Conservation (phyloP, 1,284 basidiomycete species). For the Pseudozyma sp. region DNA sequence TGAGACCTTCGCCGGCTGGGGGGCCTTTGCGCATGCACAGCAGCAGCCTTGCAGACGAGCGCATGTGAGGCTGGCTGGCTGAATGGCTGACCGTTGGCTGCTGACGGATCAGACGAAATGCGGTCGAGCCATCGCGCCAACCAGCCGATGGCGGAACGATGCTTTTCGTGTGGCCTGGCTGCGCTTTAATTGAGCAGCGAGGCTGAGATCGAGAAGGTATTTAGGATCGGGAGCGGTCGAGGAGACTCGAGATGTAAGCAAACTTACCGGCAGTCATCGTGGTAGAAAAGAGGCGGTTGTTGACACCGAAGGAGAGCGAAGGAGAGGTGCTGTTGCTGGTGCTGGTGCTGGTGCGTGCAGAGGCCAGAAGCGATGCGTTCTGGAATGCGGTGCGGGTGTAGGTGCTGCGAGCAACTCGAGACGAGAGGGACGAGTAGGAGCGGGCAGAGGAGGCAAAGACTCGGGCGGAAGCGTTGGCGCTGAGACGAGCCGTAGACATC, state of each 20-base stretch:
- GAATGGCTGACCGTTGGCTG: slow-evolving; percentile 2
- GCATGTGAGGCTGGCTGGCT: background rate
- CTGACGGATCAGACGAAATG: background rate
- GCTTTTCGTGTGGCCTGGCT: background rate
- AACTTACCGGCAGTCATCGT: slow-evolving; percentile 47
- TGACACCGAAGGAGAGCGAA: background rate
- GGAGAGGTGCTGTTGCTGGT: background rate
- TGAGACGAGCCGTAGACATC: slow-evolving; percentile 47
- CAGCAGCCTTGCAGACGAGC: background rate
- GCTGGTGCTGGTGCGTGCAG: slow-evolving; percentile 20
- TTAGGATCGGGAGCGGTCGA: too few species aligned
- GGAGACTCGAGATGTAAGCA: background rate
- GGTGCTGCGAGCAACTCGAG: slow-evolving; percentile 39
- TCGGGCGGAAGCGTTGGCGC: slow-evolving; percentile 36
- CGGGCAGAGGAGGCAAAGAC: slow-evolving; percentile 26
- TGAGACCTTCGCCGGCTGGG: too few species aligned
- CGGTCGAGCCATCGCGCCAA: background rate
- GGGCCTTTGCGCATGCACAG: too few species aligned
- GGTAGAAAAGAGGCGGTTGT: slow-evolving; percentile 28
- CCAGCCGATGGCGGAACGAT: background rate
- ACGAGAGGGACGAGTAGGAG: slow-evolving; percentile 36
- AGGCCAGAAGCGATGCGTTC: slow-evolving; percentile 18
- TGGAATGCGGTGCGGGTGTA: slow-evolving; percentile 17
- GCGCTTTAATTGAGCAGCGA: background rate
- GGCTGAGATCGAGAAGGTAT: too few species aligned